Evolutionary conservation across 208 protist species (phyloP).

Genomic region (Leishmania braziliensis): DNA sequence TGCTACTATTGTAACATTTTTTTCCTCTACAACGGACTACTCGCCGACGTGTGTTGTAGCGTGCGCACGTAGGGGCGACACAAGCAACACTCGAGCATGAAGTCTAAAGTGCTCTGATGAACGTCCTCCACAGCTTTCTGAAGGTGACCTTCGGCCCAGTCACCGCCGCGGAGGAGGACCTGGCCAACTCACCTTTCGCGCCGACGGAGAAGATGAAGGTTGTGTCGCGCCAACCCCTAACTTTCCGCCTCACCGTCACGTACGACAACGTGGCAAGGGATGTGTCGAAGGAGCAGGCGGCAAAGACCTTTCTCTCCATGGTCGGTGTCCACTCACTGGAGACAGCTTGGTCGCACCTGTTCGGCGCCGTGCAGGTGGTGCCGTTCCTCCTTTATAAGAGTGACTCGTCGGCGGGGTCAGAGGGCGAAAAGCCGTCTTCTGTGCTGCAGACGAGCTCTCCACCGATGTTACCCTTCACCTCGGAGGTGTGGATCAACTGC

Average conservation of each 20-base stretch:
- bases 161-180: background rate
- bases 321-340: constrained; percentile 47
- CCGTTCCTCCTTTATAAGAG: constrained; percentile 33
- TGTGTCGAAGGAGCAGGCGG: constrained; percentile 22
- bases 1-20: background rate
- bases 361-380: constrained; percentile 42
- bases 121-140: constrained; percentile 37
- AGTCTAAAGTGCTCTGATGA: constrained; percentile 27
- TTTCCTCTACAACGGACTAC: background rate
- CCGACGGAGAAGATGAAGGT: constrained; percentile 24
- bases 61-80: background rate
- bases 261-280: constrained; percentile 35
- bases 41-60: background rate
- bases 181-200: background rate
- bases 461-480: background rate
- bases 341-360: constrained; percentile 48
- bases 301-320: constrained; percentile 37
- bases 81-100: background rate
- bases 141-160: constrained; percentile 36
- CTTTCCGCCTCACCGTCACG: constrained; percentile 43
- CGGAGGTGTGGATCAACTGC: background rate
- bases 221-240: constrained; percentile 44
- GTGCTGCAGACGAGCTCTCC: background rate
- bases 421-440: background rate
- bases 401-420: background rate